Evolutionary conservation across 1,284 basidiomycete species (phyloP).

Genomic region (Polyporus tsugae): DNA sequence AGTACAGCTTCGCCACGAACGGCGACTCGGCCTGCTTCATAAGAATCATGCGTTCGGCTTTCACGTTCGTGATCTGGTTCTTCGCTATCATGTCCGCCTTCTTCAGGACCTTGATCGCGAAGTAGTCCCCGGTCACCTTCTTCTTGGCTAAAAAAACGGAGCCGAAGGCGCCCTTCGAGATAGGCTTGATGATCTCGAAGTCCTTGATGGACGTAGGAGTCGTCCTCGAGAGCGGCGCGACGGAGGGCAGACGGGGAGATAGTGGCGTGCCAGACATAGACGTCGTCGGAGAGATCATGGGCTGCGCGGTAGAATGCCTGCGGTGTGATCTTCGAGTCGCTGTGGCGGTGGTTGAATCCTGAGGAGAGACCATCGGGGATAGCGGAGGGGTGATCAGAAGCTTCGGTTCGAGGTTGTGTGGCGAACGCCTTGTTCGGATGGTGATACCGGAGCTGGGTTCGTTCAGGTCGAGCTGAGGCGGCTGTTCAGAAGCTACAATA

Average conservation of each 20-base stretch:
- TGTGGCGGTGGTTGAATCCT: slow-evolving; percentile 50
- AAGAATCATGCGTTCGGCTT: slow-evolving; percentile 98
- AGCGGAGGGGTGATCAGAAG: slow-evolving; percentile 76
- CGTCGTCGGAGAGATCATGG: slow-evolving; percentile 63
- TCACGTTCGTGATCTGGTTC: slow-evolving; percentile 99
- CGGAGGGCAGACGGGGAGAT: slow-evolving; percentile 89
- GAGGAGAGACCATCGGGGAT: slow-evolving; percentile 72
- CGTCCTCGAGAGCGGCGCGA: slow-evolving; percentile 79
- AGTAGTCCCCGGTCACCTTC: slow-evolving; percentile 98
- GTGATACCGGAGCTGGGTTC: slow-evolving; percentile 48
- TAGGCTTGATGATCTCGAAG: slow-evolving; percentile 99
- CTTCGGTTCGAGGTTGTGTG: slow-evolving; percentile 72
- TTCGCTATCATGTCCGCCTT: slow-evolving; percentile 99
- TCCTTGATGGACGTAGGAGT: slow-evolving; percentile 96
- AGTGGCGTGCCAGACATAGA: slow-evolving; percentile 66
- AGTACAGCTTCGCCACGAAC: slow-evolving; percentile 99
- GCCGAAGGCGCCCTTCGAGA: slow-evolving; percentile 98
- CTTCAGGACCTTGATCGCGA: slow-evolving; percentile 98
- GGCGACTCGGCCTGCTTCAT: slow-evolving; percentile 99
- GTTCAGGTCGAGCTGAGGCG: slow-evolving; percentile 70
- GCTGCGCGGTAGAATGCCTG: slow-evolving; percentile 76
- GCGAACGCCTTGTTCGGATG: slow-evolving; percentile 59
- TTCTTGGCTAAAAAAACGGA: slow-evolving; percentile 99
- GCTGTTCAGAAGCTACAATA: slow-evolving; percentile 74
- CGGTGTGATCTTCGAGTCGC: slow-evolving; percentile 64